Base-by-base conservation (phyloP, 768 basidiomycete species). In the Royoungia palumana region DNA sequence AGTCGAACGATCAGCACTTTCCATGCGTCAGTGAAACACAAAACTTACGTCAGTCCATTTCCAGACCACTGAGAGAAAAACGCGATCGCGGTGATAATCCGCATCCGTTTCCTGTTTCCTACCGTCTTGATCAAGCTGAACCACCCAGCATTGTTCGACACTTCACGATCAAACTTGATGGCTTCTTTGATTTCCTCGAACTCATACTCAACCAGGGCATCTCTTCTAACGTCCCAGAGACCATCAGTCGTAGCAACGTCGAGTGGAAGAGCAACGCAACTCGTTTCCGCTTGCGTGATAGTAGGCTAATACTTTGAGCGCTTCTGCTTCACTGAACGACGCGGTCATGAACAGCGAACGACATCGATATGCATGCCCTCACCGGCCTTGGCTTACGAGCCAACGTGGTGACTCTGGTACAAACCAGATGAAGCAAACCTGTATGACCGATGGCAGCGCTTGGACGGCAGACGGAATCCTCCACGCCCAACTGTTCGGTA, bases 131-230 rank as follows among this genome's bases (percentile, higher is more conserved):
- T 59, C 40, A 81, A 65, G 35, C 64, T 68, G 27, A 55, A 35
- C 76, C 74, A 82, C 19, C 75, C 75, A 17, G 76, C 65, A 32
- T 72, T 59, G 10, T 68, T 50, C 21, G 71, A 69, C n/a, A 72
- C 66, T 30, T 68, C 69, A 39, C 68, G 69, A 58, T 74, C 75
- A 37, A 76, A 67, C 4, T 64, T 68, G 47, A 80, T 70, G 6
- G 80, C 80, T 21, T 78, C 73, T 59, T 79, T 81, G 69, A 86
- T 85, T 64, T 85, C 83, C 54, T 78, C 73, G 54, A 79, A 82
- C 59, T 83, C 81, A 59, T 77, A 81, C 53, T 77, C 70, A 2
- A 83, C 80, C 2, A 81, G 72, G 2, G 81, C 28, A 28, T 28
- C 28, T 12, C 13, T 28, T 13, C 28, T 28, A 12, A 28, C 11